Percentiles rank a stretch among this genome's conserved stretches.
phyloP scores from a whole-genome alignment of 1,139 yeast species.

The Ogataea hybrid region DNA sequence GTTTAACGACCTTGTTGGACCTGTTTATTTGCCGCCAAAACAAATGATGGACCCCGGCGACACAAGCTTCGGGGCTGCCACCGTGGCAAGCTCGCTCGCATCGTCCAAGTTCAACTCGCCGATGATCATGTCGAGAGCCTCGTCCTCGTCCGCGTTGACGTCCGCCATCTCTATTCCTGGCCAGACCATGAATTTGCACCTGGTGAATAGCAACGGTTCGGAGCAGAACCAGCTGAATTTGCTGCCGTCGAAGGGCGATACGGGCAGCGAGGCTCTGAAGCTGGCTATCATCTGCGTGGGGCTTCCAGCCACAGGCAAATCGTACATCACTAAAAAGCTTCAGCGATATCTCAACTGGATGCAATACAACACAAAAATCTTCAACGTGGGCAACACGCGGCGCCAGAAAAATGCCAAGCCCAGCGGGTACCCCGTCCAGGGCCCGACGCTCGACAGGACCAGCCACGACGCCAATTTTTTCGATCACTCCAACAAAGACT shows the following conservation, averaged over 20 bases:
- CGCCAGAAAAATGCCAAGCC: constrained; percentile 69
- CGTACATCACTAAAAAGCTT: constrained; percentile 81
- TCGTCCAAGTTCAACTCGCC: constrained; percentile 25
- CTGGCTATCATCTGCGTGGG: constrained; percentile 95
- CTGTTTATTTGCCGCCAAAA: constrained; percentile 1
- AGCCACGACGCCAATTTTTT: constrained; percentile 79
- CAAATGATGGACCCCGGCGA: constrained; percentile 2
- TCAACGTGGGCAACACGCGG: constrained; percentile 94
- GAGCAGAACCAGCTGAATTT: constrained; percentile 6
- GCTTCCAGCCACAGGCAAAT: constrained; percentile 77
- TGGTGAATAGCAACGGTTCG: constrained; percentile 11
- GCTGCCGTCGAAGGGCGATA: constrained; percentile 9
- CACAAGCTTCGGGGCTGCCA: constrained; percentile 7
- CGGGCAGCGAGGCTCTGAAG: constrained; percentile 28
- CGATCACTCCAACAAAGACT: constrained; percentile 68
- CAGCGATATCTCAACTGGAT: constrained; percentile 88
- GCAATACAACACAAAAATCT: constrained; percentile 85
- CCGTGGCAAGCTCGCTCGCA: constrained; percentile 18
- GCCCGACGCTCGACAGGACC: constrained; percentile 34
- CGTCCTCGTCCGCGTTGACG: constrained; percentile 22
- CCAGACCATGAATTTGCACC: constrained; percentile 21
- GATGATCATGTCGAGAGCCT: constrained; percentile 18
- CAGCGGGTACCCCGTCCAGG: constrained; percentile 73
- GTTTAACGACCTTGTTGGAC: not conserved
- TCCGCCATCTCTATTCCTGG: constrained; percentile 27